Percentiles rank a stretch among this genome's conserved stretches.
phyloP scores from a whole-genome alignment of 352 stramenopile genomes.

The Phytophthora nicotianae region DNA sequence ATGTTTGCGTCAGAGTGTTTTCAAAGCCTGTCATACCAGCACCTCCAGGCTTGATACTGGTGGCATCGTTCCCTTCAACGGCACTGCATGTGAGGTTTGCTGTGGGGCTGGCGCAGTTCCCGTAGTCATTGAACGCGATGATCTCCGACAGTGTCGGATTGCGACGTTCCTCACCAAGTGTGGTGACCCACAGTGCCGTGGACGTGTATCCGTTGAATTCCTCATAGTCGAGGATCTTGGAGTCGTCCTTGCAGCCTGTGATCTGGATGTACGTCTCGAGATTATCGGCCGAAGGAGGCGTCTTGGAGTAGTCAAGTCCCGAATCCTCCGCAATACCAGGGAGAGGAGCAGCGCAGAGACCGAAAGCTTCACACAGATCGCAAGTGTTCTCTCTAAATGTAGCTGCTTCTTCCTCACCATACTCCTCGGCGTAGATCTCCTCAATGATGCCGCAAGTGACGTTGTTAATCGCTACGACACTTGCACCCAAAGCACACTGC shows the following conservation, averaged over 20 bases:
- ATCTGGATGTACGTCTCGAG: conserved; percentile 55
- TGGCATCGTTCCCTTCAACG: background rate
- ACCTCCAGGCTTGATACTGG: conserved; percentile 31
- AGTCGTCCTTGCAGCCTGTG: conserved; percentile 65
- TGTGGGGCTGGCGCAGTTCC: conserved; percentile 43
- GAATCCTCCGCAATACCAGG: conserved; percentile 60
- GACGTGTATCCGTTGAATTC: conserved; percentile 57
- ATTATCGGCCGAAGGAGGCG: conserved; percentile 31
- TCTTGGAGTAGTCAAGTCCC: conserved; percentile 58
- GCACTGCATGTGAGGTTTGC: conserved; percentile 61
- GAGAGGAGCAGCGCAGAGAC: conserved; percentile 65
- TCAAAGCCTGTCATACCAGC: conserved; percentile 51
- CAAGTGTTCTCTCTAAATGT: conserved; percentile 46
- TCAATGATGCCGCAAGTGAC: conserved; percentile 50
- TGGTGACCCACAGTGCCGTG: conserved; percentile 49
- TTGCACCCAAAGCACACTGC: conserved; percentile 39
- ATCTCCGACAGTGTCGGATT: conserved; percentile 69
- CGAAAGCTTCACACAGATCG: conserved; percentile 44
- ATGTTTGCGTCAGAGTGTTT: conserved; percentile 22
- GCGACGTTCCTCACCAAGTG: conserved; percentile 46
- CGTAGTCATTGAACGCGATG: conserved; percentile 39
- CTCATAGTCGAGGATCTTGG: conserved; percentile 60
- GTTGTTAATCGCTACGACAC: conserved; percentile 48
- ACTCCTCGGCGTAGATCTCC: conserved; percentile 45
- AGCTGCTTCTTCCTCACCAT: conserved; percentile 44